Base-by-base conservation (phyloP, 1,284 basidiomycete species). In the Rhodotorula sp. region DNA sequence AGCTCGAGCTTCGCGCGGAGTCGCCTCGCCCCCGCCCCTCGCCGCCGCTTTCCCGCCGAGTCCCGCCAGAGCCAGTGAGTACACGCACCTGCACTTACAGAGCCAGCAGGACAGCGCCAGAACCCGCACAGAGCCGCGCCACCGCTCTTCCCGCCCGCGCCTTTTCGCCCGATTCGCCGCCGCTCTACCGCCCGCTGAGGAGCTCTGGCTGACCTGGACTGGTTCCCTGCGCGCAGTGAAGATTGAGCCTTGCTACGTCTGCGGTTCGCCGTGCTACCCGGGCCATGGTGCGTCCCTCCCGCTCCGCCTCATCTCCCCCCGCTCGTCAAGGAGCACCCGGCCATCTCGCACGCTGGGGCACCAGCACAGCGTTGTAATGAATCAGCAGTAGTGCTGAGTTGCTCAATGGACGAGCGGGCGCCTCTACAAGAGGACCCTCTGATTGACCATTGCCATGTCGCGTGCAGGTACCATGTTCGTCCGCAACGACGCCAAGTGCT, bases 401-500 rank as follows among this genome's bases (percentile, higher is more conserved):
- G 44, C 32, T n/a, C 50, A n/a, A 10, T 34, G n/a, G 19, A 34
- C 19, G 32, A 19, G 17, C 29, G 17, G 15, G 17, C 29, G 2
- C 51, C 6, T 12, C 4, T 29, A 6, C 8, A 8, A 15, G 29
- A 54, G 32, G n/a, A n/a, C 8, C n/a, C 32, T 13, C 13, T 7
- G 34, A 19, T 13, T 68, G 60, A 32, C 63, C 36, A 17, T 41
- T n/a, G n/a, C 27, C 22, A 25, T 15, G 15, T 22, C 13, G 22
- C 29, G 21, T 50, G 0, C 77, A 93, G 91, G 92, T 21, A 88
- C 89, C 78, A 93, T 93, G 67, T 98, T 98, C 80, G 95, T 98
- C 70, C 86, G 95, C 74, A 98, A 98, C 83, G 95, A 98, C 83
- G 88, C 93, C 68, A 97, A 98, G 85, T 89, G 92, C 74, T 98